A percentile compares a stretch with the other conserved stretches of the same genome.
phyloP scores from a whole-genome alignment of 768 basidiomycete species.

The Piloderma croceum region DNA sequence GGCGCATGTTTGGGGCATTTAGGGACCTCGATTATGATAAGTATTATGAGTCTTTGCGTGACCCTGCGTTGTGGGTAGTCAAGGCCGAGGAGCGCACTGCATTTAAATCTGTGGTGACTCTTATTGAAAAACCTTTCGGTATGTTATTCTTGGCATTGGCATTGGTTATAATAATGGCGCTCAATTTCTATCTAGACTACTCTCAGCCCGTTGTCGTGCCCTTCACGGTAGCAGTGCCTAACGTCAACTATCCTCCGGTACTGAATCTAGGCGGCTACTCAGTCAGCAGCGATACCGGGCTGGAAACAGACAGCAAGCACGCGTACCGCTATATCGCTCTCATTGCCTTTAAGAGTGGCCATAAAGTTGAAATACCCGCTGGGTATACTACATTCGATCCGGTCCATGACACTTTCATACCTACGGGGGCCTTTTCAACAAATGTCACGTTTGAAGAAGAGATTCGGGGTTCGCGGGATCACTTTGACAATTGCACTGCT shows the following conservation, averaged over 20 bases:
- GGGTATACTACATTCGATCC: constrained; percentile 7
- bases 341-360: constrained; percentile 7
- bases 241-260: constrained; percentile 2
- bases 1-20: no score
- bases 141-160: background rate
- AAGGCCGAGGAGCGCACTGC: constrained; percentile 6
- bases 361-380: constrained; percentile 1
- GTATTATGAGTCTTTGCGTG: constrained; percentile 7
- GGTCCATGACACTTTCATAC: background rate
- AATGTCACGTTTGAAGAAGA: constrained; percentile 2
- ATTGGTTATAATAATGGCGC: background rate
- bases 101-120: constrained; percentile 6
- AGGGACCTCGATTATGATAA: constrained; percentile 5
- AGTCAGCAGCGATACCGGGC: background rate
- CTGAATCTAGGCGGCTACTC: background rate
- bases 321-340: constrained; percentile 2
- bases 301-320: background rate
- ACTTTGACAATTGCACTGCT: no score
- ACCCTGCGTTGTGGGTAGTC: constrained; percentile 7
- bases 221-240: background rate
- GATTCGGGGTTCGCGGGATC: no score
- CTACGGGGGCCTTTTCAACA: background rate
- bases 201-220: background rate
- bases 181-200: no score
- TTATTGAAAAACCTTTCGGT: constrained; percentile 4